These are phyloP conservation scores for Ophiocordyceps robertsii DNA, from an alignment of 2,329 filamentous ascomycete genomes.

Conservation along the genomic window DNA sequence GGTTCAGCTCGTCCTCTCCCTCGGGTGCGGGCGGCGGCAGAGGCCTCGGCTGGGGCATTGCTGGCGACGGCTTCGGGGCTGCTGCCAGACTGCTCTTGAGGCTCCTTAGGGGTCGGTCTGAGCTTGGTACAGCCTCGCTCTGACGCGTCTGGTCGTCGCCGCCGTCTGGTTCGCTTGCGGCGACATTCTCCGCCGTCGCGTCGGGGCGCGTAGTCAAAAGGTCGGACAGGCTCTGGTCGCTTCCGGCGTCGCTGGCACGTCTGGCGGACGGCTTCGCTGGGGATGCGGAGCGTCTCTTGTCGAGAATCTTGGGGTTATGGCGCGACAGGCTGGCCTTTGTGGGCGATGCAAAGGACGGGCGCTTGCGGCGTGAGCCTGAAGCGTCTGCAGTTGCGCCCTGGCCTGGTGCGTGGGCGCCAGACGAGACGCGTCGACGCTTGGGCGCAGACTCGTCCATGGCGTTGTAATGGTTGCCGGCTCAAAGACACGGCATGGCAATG, in stretches of 20 bases:
- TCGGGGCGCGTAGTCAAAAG: constrained; percentile 17
- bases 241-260: constrained; percentile 3
- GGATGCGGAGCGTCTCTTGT: constrained; percentile 26
- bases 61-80: constrained; percentile 24
- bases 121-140: constrained; percentile 3
- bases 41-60: constrained; percentile 30
- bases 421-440: constrained; percentile 52
- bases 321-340: constrained; percentile 50
- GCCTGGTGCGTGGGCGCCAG: constrained; percentile 26
- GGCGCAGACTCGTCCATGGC: constrained; percentile 41
- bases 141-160: constrained; percentile 8
- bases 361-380: constrained; percentile 15
- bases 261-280: constrained; percentile 13
- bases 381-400: constrained; percentile 10
- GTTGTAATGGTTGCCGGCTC: not conserved
- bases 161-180: constrained; percentile 9
- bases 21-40: constrained; percentile 28
- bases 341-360: constrained; percentile 52
- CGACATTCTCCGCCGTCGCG: constrained; percentile 8
- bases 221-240: constrained; percentile 13
- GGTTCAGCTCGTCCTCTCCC: constrained; percentile 15
- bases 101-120: constrained; percentile 5
- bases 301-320: constrained; percentile 44
- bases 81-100: constrained; percentile 18
- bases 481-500: not conserved